A percentile compares a stretch with the other conserved stretches of the same genome.
Evolutionary conservation across 192 early-diverging fungal species (phyloP).

Genomic region (Backusella liffmaniae): DNA sequence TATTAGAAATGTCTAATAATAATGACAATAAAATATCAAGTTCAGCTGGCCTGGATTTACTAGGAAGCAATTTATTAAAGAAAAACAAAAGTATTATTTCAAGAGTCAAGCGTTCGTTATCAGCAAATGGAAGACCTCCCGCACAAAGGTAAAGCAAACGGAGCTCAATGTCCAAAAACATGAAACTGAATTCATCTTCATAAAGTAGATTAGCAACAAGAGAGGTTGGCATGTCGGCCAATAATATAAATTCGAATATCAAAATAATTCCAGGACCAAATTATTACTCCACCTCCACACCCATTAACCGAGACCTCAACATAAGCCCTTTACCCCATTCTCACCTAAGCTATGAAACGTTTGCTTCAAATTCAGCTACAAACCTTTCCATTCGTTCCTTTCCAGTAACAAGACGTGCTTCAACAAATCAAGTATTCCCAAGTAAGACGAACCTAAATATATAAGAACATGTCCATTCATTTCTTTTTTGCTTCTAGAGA

Average conservation of each 20-base stretch:
- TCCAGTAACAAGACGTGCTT: not conserved
- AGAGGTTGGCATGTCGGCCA: not conserved
- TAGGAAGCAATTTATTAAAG: not conserved
- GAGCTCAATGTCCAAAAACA: not conserved
- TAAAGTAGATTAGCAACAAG: not conserved
- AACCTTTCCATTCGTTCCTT: not conserved
- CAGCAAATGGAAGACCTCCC: conserved; percentile 2
- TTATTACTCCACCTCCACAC: not conserved
- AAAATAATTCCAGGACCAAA: not conserved
- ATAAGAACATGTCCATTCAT: too few relatives aligned
- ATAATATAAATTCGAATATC: not conserved
- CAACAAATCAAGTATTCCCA: conserved; percentile 11
- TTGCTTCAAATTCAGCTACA: not conserved
- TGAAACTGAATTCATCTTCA: not conserved
- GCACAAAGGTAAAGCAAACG: not conserved
- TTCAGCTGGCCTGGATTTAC: conserved; percentile 7
- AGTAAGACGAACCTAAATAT: not conserved
- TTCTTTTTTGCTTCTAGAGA: not conserved
- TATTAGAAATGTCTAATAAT: not conserved
- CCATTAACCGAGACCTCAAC: not conserved
- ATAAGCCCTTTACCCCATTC: not conserved
- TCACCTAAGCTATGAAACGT: not conserved
- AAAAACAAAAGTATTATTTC: conserved; percentile 14
- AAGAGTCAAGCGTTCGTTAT: conserved; percentile 14
- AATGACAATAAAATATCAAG: not conserved